Percentiles rank a stretch among this genome's conserved stretches.
These are phyloP conservation scores for Pichia exigua DNA, from an alignment of 805 yeast genomes.

Conservation along the genomic window DNA sequence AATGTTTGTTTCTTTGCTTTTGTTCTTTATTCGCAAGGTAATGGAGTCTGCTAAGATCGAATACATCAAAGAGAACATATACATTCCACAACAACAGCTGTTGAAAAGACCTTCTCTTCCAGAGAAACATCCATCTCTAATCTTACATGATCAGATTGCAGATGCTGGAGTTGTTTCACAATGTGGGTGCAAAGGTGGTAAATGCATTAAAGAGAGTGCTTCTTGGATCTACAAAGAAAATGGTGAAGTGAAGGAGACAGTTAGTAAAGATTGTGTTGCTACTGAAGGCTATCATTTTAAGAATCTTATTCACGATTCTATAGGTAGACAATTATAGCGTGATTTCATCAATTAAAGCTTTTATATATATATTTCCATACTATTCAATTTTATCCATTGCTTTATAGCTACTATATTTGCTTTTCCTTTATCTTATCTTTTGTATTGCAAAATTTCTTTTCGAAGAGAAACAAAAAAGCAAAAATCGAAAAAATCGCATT, in stretches of 20 bases:
- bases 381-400: neutral
- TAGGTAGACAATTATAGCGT: slow-evolving; percentile 16
- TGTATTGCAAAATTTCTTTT: no score
- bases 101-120: slow-evolving; percentile 24
- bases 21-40: neutral
- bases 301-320: slow-evolving; percentile 18
- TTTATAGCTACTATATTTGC: neutral
- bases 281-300: slow-evolving; percentile 27
- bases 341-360: no score
- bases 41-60: slow-evolving; percentile 29
- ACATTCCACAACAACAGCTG: slow-evolving; percentile 23
- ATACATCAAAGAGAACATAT: slow-evolving; percentile 26
- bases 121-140: slow-evolving; percentile 29
- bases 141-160: slow-evolving; percentile 25
- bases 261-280: slow-evolving; percentile 18
- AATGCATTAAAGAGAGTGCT: slow-evolving; percentile 28
- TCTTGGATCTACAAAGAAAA: slow-evolving; percentile 30
- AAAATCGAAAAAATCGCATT: neutral
- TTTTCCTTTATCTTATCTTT: neutral
- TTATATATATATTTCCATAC: neutral
- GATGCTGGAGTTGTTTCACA: slow-evolving; percentile 21
- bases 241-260: slow-evolving; percentile 25
- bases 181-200: slow-evolving; percentile 30
- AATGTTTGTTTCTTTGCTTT: neutral
- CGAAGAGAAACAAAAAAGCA: no score